Conservation (phyloP, 805 yeast genomes). For the Hanseniaspora taiwanica region DNA sequence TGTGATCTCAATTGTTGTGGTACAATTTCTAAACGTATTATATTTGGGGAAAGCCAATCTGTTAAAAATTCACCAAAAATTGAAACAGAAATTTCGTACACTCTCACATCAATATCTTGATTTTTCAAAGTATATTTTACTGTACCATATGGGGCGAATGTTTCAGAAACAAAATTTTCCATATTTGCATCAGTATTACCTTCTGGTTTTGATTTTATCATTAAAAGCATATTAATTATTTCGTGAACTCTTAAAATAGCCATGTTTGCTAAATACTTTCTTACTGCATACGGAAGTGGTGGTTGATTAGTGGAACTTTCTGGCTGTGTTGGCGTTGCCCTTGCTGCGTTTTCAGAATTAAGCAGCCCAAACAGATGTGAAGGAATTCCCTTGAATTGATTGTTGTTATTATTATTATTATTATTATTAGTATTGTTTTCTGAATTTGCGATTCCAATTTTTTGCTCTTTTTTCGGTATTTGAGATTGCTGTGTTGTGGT, state of each 20-base stretch:
- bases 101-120: conserved; percentile 32
- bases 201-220: conserved; percentile 24
- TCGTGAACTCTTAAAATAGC: conserved; percentile 40
- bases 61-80: conserved; percentile 53
- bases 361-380: conserved; percentile 2
- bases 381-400: conserved; percentile 1
- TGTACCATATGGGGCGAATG: conserved; percentile 38
- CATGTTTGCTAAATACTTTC: conserved; percentile 32
- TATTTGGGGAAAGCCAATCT: conserved; percentile 38
- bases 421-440: not conserved
- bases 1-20: conserved; percentile 37
- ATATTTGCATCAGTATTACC: conserved; percentile 31
- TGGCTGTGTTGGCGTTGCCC: conserved; percentile 5
- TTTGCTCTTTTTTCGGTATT: not conserved
- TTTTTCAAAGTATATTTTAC: conserved; percentile 33
- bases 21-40: conserved; percentile 36
- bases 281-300: conserved; percentile 16
- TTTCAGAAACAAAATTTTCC: conserved; percentile 35
- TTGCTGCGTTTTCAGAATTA: conserved; percentile 1
- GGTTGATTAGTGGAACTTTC: conserved; percentile 6
- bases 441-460: not conserved
- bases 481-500: no score
- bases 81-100: conserved; percentile 49
- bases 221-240: conserved; percentile 32
- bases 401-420: not conserved